These are phyloP conservation scores for Ochetophila trinervis DNA, from an alignment of 306 rosid species.

Conservation along the genomic window DNA sequence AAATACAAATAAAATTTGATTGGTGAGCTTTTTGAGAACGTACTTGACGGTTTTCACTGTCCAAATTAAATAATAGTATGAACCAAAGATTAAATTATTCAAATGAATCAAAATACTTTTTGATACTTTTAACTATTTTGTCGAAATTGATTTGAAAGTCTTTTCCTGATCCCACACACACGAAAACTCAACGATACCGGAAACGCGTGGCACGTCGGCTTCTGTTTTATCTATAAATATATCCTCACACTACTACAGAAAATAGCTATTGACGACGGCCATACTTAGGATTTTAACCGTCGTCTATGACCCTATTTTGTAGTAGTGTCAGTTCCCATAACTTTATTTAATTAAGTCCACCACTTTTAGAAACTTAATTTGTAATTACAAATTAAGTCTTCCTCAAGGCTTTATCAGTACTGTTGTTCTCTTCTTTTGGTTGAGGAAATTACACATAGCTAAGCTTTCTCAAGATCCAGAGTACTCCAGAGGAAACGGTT, in stretches of 20 bases:
- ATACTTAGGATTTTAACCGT: too few species aligned
- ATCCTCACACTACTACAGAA: too few species aligned
- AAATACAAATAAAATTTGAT: background rate
- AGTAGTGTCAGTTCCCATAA: too few species aligned
- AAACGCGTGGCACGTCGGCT: slow-evolving; percentile 7
- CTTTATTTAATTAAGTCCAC: too few species aligned
- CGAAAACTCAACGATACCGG: background rate
- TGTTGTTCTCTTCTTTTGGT: background rate
- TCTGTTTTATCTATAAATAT: background rate
- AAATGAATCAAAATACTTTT: background rate
- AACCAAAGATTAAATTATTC: background rate
- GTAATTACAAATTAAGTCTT: background rate
- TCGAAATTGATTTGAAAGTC: background rate
- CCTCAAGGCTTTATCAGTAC: background rate
- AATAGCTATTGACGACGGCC: too few species aligned
- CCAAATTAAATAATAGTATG: background rate
- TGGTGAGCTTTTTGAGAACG: background rate
- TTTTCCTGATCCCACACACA: background rate
- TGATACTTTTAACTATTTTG: background rate
- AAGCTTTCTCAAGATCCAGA: background rate
- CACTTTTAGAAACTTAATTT: background rate
- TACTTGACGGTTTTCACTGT: slow-evolving; percentile 6
- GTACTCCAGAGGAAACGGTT: background rate
- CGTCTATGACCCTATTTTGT: too few species aligned
- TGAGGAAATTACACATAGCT: background rate